Evolutionary conservation across 2,329 filamentous ascomycete species (phyloP).

Genomic region (Hymenoscyphus fraxineus): DNA sequence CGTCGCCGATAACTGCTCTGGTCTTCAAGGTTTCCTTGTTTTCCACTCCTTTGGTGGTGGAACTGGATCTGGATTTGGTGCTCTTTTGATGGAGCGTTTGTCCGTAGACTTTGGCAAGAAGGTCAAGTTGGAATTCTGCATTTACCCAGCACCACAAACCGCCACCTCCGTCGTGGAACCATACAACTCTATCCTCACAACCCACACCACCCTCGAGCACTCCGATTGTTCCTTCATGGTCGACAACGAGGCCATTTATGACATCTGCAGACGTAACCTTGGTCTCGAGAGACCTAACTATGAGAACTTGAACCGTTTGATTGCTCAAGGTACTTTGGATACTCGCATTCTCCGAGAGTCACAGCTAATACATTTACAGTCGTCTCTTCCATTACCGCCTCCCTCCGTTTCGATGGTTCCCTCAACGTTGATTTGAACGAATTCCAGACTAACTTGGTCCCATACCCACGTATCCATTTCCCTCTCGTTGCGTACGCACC

Average conservation of each 20-base stretch:
- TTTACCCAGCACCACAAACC: conserved; percentile 96
- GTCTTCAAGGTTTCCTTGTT: conserved; percentile 97
- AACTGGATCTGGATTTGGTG: conserved; percentile 97
- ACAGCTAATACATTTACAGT: conserved; percentile 51
- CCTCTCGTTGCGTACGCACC: conserved; percentile 94
- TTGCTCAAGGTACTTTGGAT: conserved; percentile 75
- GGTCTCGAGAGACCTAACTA: conserved; percentile 96
- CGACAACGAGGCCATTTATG: conserved; percentile 99
- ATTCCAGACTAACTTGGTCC: conserved; percentile 99
- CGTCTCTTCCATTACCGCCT: conserved; percentile 96
- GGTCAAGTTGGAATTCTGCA: conserved; percentile 99
- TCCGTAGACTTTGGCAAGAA: conserved; percentile 99
- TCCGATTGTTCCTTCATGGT: conserved; percentile 99
- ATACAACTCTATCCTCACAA: conserved; percentile 99
- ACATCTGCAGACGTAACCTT: conserved; percentile 97
- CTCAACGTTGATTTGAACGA: conserved; percentile 99
- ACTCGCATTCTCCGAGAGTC: background rate
- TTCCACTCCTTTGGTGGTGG: conserved; percentile 99
- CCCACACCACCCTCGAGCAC: conserved; percentile 98
- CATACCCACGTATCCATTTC: conserved; percentile 99
- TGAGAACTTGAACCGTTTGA: conserved; percentile 98
- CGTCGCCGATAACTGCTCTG: conserved; percentile 95
- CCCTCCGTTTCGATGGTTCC: conserved; percentile 95
- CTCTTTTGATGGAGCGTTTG: conserved; percentile 96
- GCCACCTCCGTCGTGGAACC: conserved; percentile 98